Conservation (phyloP, 495 filamentous ascomycete species). For the Neurospora sp. region DNA sequence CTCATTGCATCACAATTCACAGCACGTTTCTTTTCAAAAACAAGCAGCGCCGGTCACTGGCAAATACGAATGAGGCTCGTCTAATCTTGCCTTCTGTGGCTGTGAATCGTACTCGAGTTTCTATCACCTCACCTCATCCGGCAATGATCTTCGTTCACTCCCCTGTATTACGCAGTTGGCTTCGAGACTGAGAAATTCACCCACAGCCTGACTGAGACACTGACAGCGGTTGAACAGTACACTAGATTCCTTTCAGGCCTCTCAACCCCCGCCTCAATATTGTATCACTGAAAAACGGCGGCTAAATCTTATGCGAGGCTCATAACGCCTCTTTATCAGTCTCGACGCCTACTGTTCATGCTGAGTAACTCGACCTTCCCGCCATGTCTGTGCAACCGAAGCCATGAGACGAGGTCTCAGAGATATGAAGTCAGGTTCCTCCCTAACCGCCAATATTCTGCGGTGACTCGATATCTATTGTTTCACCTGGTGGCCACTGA, state of each 20-base stretch:
- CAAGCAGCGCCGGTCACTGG: background rate
- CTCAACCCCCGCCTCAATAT: background rate
- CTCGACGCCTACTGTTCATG: background rate
- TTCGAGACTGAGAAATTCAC: background rate
- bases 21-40: background rate
- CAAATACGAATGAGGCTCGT: background rate
- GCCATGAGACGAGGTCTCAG: background rate
- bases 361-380: background rate
- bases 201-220: background rate
- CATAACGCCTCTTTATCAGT: background rate
- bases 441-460: background rate
- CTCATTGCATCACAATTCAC: background rate
- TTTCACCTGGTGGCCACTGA: conserved; percentile 13
- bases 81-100: background rate
- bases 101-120: background rate
- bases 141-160: background rate
- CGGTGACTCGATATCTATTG: conserved; percentile 6
- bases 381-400: background rate
- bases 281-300: background rate
- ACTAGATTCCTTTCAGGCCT: background rate
- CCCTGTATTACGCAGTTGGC: background rate
- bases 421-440: background rate
- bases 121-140: background rate
- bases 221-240: background rate
- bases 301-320: background rate